Percentiles rank a stretch among this genome's conserved stretches.
phyloP scores from a whole-genome alignment of 176 grass and related monocot species.

The Oryza brachyantha region DNA sequence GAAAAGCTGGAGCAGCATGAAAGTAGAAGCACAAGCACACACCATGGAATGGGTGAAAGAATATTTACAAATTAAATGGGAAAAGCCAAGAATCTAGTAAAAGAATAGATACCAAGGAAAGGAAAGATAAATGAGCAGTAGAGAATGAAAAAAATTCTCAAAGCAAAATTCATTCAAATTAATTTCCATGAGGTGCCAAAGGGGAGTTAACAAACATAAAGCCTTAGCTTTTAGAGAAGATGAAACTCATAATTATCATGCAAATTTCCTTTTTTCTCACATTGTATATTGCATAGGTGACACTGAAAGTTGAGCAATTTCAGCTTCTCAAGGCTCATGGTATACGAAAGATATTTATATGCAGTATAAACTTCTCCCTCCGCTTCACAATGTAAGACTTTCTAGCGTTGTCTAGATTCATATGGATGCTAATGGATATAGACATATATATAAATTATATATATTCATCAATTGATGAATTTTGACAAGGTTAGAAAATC shows the following conservation, averaged over 20 bases:
- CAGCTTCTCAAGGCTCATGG: not conserved
- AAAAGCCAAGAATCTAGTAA: not conserved
- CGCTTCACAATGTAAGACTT: too few relatives aligned
- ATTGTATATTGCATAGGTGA: not conserved
- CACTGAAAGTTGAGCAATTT: not conserved
- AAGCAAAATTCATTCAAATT: not conserved
- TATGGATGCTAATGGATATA: too few relatives aligned
- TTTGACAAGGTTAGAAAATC: too few relatives aligned
- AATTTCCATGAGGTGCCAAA: not conserved
- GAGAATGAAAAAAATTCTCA: not conserved
- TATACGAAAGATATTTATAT: not conserved
- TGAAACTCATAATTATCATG: not conserved
- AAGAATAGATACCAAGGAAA: not conserved
- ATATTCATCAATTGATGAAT: too few relatives aligned
- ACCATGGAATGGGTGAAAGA: not conserved
- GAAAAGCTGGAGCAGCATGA: slow-evolving; percentile 9
- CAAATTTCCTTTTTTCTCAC: not conserved
- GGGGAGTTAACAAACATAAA: not conserved
- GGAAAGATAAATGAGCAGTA: not conserved
- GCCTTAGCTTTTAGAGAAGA: not conserved
- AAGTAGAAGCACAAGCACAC: slow-evolving; percentile 16
- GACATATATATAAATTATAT: too few relatives aligned
- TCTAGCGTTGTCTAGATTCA: too few relatives aligned
- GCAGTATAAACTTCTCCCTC: not conserved
- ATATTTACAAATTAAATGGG: not conserved